Evolutionary conservation across 2,329 filamentous ascomycete species (phyloP), one percentile per base, ranked within the genome.

Genomic region (Blastomyces gilchristii): DNA sequence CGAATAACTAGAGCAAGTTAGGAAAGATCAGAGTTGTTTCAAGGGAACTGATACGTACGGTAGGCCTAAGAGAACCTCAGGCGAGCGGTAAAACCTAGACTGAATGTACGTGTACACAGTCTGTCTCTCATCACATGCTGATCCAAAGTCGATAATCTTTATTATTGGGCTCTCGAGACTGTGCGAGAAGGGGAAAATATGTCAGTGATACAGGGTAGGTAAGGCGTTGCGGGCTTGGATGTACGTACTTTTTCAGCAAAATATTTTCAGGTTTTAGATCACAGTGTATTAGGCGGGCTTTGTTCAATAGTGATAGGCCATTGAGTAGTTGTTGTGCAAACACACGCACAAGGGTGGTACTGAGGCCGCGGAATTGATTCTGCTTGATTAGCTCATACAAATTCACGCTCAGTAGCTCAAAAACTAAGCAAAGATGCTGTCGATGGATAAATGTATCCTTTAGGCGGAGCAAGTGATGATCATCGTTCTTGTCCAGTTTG

Each of bases 81-180:
- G 94, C 0, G 94, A 99, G 67, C 94, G 87, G 77, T 99, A 99
- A 77, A 99, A 99, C 69, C 94, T 85, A 11, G 94, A 99, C 75
- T 99, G 94, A 65, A 99, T 99, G 75, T 99, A 99, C 6, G 94
- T 99, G 76, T 99, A 99, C 37, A 99, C 94, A 0, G 94, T 99
- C 75, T 99, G 94, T 60, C 94, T 87, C 78, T 99, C 94, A 75
- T 99, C 94, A 75, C 94, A 99, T 16, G 94, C 94, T 47, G 94
- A 99, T 53, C 94, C 94, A 73, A 99, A 99, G 81, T 99, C 94
- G 74, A 99, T 99, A 71, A 99, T 97, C 77, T 99, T 99, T 83
- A 99, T 99, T 69, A 99, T 97, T 2, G 94, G 94, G 71, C 93
- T 97, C 75, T 99, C 94, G 52, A 99, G 85, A 73, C 85, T 87